These are phyloP conservation scores for Venturia aucupariae DNA, from an alignment of 2,329 filamentous ascomycete genomes.

Conservation along the genomic window DNA sequence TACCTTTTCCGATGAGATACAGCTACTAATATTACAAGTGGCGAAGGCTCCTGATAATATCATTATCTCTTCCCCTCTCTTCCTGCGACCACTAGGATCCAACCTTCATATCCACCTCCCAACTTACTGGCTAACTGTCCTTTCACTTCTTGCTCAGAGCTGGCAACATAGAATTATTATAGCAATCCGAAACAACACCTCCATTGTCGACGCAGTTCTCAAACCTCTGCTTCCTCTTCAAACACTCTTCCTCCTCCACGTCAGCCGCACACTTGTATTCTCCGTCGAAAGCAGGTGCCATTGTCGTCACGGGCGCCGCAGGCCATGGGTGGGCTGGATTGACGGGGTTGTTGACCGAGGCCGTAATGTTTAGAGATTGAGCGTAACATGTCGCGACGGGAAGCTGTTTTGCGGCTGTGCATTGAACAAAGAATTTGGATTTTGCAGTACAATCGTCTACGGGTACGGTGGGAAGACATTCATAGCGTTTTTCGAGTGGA, in stretches of 20 bases:
- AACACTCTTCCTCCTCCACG: background rate
- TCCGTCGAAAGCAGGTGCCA: background rate
- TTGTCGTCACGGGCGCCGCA: background rate
- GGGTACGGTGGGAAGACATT: background rate
- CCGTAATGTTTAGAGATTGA: background rate
- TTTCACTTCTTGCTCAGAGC: background rate
- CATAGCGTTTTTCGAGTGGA: background rate
- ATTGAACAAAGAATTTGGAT: background rate
- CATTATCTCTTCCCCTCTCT: background rate
- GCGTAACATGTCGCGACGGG: background rate
- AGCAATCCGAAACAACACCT: background rate
- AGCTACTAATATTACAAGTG: too few species aligned
- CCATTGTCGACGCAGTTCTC: background rate
- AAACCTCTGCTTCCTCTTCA: background rate
- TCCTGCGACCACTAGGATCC: background rate
- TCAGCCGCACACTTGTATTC: background rate
- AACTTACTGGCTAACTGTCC: background rate
- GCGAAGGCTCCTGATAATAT: too few species aligned
- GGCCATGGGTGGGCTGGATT: background rate
- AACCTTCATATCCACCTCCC: background rate
- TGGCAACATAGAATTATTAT: background rate
- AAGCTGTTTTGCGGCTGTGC: background rate
- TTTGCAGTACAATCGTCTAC: background rate
- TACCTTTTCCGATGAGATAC: background rate
- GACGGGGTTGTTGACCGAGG: background rate